Conservation (phyloP, 129 eudicot species). For the Centrapalus pauciflorus region DNA sequence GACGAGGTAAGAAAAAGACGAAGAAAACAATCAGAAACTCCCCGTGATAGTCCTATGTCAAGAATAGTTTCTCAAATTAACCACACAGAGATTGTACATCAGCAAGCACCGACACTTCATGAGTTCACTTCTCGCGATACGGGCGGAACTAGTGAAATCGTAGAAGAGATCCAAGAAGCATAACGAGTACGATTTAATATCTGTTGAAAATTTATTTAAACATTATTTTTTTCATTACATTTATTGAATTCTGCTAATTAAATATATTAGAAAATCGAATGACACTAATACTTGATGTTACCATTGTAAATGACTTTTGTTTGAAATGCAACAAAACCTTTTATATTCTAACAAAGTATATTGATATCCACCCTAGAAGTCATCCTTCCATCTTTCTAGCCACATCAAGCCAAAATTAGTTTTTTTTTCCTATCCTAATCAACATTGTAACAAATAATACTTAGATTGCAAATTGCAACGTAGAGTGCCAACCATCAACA, state of each 20-base stretch:
- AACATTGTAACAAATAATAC: too few species aligned
- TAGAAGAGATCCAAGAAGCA: constrained; percentile 21
- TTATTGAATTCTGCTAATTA: neutral
- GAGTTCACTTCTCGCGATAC: neutral
- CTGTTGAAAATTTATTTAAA: neutral
- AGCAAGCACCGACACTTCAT: neutral
- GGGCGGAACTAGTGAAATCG: neutral
- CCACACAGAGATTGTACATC: constrained; percentile 13
- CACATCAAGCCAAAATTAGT: too few species aligned
- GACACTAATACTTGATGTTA: neutral
- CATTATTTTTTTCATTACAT: constrained; percentile 4
- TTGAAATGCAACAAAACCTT: too few species aligned
- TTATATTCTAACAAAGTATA: too few species aligned
- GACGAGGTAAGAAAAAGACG: constrained; percentile 29
- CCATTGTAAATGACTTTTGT: neutral
- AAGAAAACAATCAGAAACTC: constrained; percentile 18
- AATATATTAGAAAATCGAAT: neutral
- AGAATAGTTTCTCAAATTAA: constrained; percentile 9
- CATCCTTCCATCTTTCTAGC: too few species aligned
- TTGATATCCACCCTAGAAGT: too few species aligned
- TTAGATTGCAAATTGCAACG: too few species aligned
- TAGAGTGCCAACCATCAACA: too few species aligned
- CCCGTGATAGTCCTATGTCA: constrained; percentile 13
- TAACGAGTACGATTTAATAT: neutral
- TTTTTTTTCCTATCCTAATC: too few species aligned